These are phyloP conservation scores for Posidonia australis DNA, from an alignment of 106 monocot genomes.

Conservation along the genomic window DNA sequence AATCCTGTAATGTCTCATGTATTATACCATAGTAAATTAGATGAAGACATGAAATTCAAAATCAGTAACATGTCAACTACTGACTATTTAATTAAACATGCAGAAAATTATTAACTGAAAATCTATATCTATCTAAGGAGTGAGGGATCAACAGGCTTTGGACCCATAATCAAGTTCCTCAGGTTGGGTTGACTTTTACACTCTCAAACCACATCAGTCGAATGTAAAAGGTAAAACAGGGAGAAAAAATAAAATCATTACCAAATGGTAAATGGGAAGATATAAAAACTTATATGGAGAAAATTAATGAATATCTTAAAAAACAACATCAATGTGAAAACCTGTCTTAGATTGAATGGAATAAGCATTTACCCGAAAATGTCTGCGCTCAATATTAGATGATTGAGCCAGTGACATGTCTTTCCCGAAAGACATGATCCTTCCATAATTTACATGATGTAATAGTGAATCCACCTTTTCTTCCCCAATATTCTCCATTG, in stretches of 20 bases:
- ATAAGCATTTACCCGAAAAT: slow-evolving; percentile 58
- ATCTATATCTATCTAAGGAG: too few relatives aligned
- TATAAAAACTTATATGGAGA: neutral
- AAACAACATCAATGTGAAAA: neutral
- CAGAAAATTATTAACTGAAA: too few relatives aligned
- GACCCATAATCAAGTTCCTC: neutral
- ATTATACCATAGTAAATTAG: neutral
- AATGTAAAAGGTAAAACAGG: neutral
- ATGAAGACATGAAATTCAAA: neutral
- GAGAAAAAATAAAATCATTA: neutral
- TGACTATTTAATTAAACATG: too few relatives aligned
- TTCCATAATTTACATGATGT: slow-evolving; percentile 56
- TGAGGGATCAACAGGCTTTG: neutral
- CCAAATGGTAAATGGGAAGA: neutral
- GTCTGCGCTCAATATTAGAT: slow-evolving; percentile 51
- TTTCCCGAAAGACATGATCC: slow-evolving; percentile 89
- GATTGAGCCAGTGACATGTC: slow-evolving; percentile 54
- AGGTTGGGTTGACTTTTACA: neutral
- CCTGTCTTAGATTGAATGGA: neutral
- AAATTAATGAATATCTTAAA: neutral
- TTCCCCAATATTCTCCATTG: slow-evolving; percentile 16
- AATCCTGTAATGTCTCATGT: neutral
- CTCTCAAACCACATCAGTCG: neutral
- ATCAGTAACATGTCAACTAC: too few relatives aligned
- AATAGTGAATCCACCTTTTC: slow-evolving; percentile 18